These are phyloP conservation scores for Adiantum capillusveneris DNA, from an alignment of 75 land plant genomes.

Conservation along the genomic window DNA sequence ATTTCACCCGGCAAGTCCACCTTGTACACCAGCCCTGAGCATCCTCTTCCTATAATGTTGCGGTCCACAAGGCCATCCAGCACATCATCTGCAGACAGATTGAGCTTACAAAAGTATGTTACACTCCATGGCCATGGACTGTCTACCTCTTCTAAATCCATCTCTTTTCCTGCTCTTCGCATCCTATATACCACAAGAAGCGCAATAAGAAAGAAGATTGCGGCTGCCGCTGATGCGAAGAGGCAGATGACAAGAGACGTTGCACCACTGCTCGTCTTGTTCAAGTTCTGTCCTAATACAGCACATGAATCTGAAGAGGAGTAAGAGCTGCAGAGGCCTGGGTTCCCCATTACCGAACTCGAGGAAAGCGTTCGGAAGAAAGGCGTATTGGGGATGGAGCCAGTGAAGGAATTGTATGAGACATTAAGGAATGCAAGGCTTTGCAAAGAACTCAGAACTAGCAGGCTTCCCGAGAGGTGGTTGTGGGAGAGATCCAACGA, in stretches of 20 bases:
- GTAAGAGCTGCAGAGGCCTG: constrained; percentile 50
- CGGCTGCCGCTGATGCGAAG: constrained; percentile 33
- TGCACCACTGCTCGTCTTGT: constrained; percentile 2
- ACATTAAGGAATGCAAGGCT: constrained; percentile 70
- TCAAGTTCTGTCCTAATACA: not conserved
- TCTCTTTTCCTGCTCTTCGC: constrained; percentile 2
- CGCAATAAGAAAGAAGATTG: constrained; percentile 27
- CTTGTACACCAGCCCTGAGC: constrained; percentile 68
- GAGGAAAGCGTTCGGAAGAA: constrained; percentile 66
- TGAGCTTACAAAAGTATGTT: constrained; percentile 70
- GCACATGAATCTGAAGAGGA: constrained; percentile 11
- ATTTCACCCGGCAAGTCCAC: constrained; percentile 28
- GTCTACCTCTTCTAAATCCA: constrained; percentile 32
- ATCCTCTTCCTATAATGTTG: constrained; percentile 61
- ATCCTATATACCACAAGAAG: constrained; percentile 20
- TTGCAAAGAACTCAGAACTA: constrained; percentile 33
- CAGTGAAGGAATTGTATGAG: constrained; percentile 69
- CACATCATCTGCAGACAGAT: constrained; percentile 47
- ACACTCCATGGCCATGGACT: constrained; percentile 70
- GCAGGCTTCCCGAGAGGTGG: constrained; percentile 61
- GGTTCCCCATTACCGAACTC: constrained; percentile 51
- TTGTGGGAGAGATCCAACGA: constrained; percentile 71
- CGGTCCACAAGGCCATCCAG: constrained; percentile 32
- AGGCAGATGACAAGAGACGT: constrained; percentile 38
- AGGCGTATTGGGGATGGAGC: constrained; percentile 54